These are phyloP conservation scores for Myxozyma kluyveri DNA, from an alignment of 805 yeast species.

Conservation along the genomic window DNA sequence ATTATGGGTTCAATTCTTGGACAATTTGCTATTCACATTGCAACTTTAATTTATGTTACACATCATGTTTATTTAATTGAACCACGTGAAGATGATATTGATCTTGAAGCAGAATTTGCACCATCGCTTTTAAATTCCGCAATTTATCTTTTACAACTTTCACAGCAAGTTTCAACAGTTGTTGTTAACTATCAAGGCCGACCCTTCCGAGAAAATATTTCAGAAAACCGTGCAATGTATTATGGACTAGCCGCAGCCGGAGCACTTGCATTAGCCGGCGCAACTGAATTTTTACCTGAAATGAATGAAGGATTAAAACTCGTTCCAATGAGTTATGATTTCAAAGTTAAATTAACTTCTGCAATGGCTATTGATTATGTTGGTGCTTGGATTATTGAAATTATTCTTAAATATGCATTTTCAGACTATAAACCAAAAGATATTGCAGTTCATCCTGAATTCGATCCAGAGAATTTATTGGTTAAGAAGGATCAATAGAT, in stretches of 20 bases:
- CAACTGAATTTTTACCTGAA: conserved; percentile 94
- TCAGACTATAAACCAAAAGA: conserved; percentile 92
- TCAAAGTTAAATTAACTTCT: conserved; percentile 73
- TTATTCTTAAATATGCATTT: conserved; percentile 75
- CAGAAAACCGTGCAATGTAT: conserved; percentile 93
- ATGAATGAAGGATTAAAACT: conserved; percentile 86
- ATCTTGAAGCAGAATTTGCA: conserved; percentile 78
- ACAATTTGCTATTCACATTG: conserved; percentile 90
- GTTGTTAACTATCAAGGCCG: conserved; percentile 97
- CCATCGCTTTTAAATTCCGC: conserved; percentile 96
- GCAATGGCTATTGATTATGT: conserved; percentile 74
- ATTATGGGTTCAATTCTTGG: conserved; percentile 97
- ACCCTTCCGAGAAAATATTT: conserved; percentile 89
- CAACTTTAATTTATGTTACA: conserved; percentile 77
- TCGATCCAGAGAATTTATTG: conserved; percentile 15
- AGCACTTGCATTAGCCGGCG: conserved; percentile 80
- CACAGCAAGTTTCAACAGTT: conserved; percentile 96
- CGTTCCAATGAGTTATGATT: conserved; percentile 74
- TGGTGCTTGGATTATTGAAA: conserved; percentile 73
- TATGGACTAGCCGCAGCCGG: conserved; percentile 92
- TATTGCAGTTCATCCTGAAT: conserved; percentile 53
- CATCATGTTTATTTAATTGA: conserved; percentile 79
- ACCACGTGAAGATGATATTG: conserved; percentile 88
- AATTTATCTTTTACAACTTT: conserved; percentile 87
- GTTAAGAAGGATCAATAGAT: conserved; percentile 18